Percentiles rank a stretch among this genome's conserved stretches.
phyloP scores from a whole-genome alignment of 2,329 filamentous ascomycete species.

The Penicillium hordei region DNA sequence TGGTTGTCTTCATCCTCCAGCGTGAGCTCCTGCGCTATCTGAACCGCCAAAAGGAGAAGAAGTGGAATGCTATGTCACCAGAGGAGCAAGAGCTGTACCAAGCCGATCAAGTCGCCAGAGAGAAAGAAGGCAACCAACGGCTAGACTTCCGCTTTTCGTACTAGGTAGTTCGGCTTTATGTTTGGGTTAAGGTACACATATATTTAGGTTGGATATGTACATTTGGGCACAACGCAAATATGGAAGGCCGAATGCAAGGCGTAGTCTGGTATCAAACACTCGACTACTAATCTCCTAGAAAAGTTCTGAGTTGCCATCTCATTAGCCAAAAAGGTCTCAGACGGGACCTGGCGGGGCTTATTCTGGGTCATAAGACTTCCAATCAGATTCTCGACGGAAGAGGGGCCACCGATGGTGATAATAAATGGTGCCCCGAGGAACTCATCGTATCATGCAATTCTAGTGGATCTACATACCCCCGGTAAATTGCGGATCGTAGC shows the following conservation, averaged over 20 bases:
- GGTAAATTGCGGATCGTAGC: not conserved
- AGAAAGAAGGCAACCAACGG: not conserved
- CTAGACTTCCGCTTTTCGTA: not conserved
- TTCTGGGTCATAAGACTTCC: not conserved
- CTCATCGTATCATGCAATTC: not conserved
- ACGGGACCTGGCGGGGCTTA: not conserved
- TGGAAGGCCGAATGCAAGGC: not conserved
- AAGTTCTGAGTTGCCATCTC: not conserved
- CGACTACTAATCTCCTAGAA: not conserved
- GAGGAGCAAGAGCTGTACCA: not conserved
- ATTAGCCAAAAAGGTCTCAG: not conserved
- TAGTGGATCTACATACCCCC: not conserved
- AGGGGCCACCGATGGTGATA: not conserved
- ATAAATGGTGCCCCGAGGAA: not conserved
- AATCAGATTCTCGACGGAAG: not conserved
- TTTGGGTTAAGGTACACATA: not conserved
- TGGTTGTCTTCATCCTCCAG: not conserved
- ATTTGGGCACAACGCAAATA: not conserved
- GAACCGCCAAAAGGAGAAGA: not conserved
- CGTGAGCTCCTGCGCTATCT: not conserved
- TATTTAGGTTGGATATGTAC: not conserved
- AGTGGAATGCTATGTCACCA: not conserved
- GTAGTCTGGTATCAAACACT: not conserved
- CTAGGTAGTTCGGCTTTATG: not conserved
- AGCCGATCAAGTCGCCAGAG: not conserved